A percentile compares a stretch with the other conserved stretches of the same genome.
These are phyloP conservation scores for Penicillium lagena DNA, from an alignment of 495 filamentous ascomycete genomes.

Conservation along the genomic window DNA sequence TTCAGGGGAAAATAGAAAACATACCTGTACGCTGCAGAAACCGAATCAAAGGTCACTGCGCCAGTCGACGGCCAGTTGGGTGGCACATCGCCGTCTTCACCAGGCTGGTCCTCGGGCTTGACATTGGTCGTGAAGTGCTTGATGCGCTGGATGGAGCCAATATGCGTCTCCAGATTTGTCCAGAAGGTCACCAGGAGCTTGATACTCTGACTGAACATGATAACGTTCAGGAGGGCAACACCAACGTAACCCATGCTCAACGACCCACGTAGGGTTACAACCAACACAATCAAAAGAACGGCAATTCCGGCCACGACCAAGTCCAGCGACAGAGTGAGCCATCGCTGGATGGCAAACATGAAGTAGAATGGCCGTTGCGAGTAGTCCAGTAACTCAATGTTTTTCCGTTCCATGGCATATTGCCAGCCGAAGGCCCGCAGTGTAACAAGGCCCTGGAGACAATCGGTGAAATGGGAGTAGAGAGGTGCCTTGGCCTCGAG, in stretches of 20 bases:
- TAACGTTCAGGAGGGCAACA: conserved; percentile 52
- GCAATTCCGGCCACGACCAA: conserved; percentile 43
- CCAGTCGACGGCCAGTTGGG: conserved; percentile 46
- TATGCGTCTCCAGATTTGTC: conserved; percentile 51
- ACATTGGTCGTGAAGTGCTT: conserved; percentile 47
- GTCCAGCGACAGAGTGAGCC: conserved; percentile 47
- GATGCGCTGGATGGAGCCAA: conserved; percentile 54
- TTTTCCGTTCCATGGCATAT: conserved; percentile 35
- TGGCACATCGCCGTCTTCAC: conserved; percentile 32
- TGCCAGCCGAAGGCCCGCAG: conserved; percentile 55
- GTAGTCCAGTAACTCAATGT: conserved; percentile 46
- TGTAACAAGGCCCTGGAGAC: conserved; percentile 40
- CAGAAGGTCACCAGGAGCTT: conserved; percentile 48
- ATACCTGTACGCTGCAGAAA: conserved; percentile 37
- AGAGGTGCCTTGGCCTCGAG: conserved; percentile 56
- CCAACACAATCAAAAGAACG: conserved; percentile 39
- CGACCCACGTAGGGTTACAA: conserved; percentile 35
- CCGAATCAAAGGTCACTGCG: conserved; percentile 40
- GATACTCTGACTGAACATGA: conserved; percentile 47
- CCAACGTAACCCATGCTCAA: conserved; percentile 47
- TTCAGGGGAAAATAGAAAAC: background rate
- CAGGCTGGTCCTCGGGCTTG: conserved; percentile 37
- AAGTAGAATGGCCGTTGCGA: conserved; percentile 56
- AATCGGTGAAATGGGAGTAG: conserved; percentile 54
- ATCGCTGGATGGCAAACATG: conserved; percentile 47